Percentiles rank a stretch among this genome's conserved stretches.
Evolutionary conservation across 164 flowering plant species (phyloP).

Genomic region (Malania oleifera): DNA sequence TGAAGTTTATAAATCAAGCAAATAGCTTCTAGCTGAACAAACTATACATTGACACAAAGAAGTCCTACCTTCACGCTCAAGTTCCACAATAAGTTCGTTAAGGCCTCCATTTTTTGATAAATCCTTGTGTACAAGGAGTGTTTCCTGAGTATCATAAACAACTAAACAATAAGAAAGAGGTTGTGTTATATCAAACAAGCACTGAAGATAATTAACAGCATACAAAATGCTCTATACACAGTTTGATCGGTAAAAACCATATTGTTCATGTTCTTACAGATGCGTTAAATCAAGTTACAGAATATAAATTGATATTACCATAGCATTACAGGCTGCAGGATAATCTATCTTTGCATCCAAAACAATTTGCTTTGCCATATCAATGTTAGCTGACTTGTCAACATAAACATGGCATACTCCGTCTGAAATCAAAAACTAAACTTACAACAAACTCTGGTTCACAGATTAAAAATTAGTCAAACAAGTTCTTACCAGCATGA

Average conservation of each 20-base stretch:
- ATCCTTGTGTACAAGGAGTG: conserved; percentile 3
- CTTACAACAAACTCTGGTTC: too few species aligned
- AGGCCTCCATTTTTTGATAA: not conserved
- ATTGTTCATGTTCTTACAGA: too few species aligned
- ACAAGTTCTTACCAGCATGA: conserved; percentile 7
- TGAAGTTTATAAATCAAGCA: not conserved
- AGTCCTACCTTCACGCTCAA: not conserved
- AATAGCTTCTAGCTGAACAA: not conserved
- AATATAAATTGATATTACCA: too few species aligned
- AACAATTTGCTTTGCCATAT: conserved; percentile 74
- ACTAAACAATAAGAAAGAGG: conserved; percentile 7
- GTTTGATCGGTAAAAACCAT: too few species aligned
- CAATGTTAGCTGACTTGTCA: conserved; percentile 76
- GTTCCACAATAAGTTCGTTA: not conserved
- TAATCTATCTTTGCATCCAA: conserved; percentile 92
- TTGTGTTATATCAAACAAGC: not conserved
- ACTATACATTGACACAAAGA: not conserved
- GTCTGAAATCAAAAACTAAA: conserved; percentile 47
- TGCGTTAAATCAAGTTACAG: too few species aligned
- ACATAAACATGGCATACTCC: conserved; percentile 97
- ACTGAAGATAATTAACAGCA: not conserved
- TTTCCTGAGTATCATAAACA: not conserved
- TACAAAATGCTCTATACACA: too few species aligned
- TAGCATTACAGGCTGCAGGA: conserved; percentile 98
- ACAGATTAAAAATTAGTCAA: not conserved